Conservation (phyloP, 2,329 filamentous ascomycete genomes). For the Phialemoniopsis sp. region DNA sequence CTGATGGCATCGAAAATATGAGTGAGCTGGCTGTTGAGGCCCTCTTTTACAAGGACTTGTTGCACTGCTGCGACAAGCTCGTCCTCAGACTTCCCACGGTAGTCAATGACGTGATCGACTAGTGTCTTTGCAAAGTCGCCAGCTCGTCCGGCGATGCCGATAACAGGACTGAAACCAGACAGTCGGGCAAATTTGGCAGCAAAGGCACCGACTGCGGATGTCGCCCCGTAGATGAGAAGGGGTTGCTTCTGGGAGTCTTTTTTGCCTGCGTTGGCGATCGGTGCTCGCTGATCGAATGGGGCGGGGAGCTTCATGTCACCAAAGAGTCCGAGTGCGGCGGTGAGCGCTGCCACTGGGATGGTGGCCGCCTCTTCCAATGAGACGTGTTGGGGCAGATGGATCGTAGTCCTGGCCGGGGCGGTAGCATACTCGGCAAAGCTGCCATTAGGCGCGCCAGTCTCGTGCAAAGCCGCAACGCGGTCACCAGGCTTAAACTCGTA, state of each 20-base stretch:
- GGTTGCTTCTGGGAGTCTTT: not conserved
- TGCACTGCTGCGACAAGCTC: conserved; percentile 32
- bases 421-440: conserved; percentile 60
- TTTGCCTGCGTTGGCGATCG: conserved; percentile 23
- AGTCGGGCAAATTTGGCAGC: conserved; percentile 43
- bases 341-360: conserved; percentile 37
- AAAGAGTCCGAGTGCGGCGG: conserved; percentile 33
- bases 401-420: conserved; percentile 50
- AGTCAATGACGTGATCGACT: conserved; percentile 46
- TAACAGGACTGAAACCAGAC: conserved; percentile 49
- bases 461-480: conserved; percentile 42
- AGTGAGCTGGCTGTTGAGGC: conserved; percentile 23
- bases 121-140: conserved; percentile 36
- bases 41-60: conserved; percentile 20
- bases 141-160: conserved; percentile 46
- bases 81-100: conserved; percentile 42
- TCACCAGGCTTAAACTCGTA: conserved; percentile 27
- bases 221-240: conserved; percentile 38
- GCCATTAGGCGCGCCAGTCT: conserved; percentile 46
- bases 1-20: conserved; percentile 48
- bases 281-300: conserved; percentile 28
- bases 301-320: conserved; percentile 28
- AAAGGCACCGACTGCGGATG: conserved; percentile 46
- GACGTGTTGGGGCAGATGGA: conserved; percentile 43
- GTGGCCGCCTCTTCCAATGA: conserved; percentile 44